Conservation (phyloP, 306 rosid genomes). For the Cucurbita ficifolia region DNA sequence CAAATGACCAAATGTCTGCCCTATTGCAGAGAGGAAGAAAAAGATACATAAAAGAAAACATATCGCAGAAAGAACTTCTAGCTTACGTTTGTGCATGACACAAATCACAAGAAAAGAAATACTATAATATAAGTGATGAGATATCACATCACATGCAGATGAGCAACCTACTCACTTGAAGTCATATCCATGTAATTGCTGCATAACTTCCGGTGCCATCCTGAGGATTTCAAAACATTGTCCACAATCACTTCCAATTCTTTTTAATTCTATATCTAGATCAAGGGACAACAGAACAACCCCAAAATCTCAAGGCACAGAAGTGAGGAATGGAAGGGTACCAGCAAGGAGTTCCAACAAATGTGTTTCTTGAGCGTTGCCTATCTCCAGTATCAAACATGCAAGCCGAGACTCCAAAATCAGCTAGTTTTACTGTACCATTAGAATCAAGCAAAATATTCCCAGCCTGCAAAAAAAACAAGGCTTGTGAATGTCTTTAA, state of each 20-base stretch:
- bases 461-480: slow-evolving; percentile 52
- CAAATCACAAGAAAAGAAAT: not conserved
- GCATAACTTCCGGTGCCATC: slow-evolving; percentile 99
- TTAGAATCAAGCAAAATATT: slow-evolving; percentile 60
- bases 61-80: not conserved
- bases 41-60: not conserved
- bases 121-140: not conserved
- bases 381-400: slow-evolving; percentile 88
- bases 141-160: slow-evolving; percentile 1
- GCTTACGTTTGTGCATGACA: not conserved
- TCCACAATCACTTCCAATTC: not conserved
- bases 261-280: not conserved
- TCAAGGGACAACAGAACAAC: not conserved
- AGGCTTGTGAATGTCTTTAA: not conserved
- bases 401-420: slow-evolving; percentile 91
- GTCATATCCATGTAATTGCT: slow-evolving; percentile 94
- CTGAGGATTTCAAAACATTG: slow-evolving; percentile 17
- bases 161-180: slow-evolving; percentile 58
- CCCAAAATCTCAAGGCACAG: slow-evolving; percentile 3
- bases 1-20: slow-evolving; percentile 95
- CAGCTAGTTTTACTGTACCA: slow-evolving; percentile 80
- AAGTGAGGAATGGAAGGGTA: slow-evolving; percentile 11
- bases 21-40: slow-evolving; percentile 22
- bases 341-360: slow-evolving; percentile 99
- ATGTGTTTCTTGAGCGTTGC: slow-evolving; percentile 77